Conservation (phyloP, 768 basidiomycete genomes). For the Calocybe cyanea region DNA sequence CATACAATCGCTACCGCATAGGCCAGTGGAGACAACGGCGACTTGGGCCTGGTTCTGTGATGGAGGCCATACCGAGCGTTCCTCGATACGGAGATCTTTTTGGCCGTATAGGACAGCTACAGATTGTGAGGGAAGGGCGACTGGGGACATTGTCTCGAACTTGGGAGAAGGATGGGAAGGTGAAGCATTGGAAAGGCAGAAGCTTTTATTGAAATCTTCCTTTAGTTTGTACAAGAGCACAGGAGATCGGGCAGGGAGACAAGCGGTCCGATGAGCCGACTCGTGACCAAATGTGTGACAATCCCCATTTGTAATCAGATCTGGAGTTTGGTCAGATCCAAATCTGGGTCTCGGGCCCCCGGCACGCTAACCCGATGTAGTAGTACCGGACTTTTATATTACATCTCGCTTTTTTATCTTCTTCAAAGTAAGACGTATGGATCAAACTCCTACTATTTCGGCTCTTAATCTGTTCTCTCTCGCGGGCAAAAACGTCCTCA, state of each 20-base stretch:
- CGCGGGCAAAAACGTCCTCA: constrained; percentile 61
- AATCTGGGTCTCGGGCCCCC: constrained; percentile 12
- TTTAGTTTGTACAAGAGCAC: constrained; percentile 14
- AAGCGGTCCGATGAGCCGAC: constrained; percentile 16
- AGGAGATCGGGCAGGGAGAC: constrained; percentile 14
- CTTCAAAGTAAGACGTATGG: too few species aligned
- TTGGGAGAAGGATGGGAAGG: constrained; percentile 16
- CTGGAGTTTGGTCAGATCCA: constrained; percentile 2
- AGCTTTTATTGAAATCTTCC: constrained; percentile 18
- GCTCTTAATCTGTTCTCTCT: constrained; percentile 65
- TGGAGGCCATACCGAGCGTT: constrained; percentile 71
- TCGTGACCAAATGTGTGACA: constrained; percentile 11
- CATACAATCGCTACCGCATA: constrained; percentile 85
- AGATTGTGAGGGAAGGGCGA: constrained; percentile 50
- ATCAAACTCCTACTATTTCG: constrained; percentile 46
- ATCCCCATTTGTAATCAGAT: constrained; percentile 11
- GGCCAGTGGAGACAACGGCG: constrained; percentile 75
- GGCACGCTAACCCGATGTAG: constrained; percentile 16
- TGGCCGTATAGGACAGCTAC: constrained; percentile 84
- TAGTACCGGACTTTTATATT: too few species aligned
- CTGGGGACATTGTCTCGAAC: constrained; percentile 34
- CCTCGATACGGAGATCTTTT: constrained; percentile 77
- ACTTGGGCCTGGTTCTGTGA: constrained; percentile 74
- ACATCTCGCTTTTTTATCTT: too few species aligned
- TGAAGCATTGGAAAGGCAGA: constrained; percentile 10